Base-by-base conservation (phyloP, 2,329 filamentous ascomycete genomes). In the Hypomyces perniciosus region DNA sequence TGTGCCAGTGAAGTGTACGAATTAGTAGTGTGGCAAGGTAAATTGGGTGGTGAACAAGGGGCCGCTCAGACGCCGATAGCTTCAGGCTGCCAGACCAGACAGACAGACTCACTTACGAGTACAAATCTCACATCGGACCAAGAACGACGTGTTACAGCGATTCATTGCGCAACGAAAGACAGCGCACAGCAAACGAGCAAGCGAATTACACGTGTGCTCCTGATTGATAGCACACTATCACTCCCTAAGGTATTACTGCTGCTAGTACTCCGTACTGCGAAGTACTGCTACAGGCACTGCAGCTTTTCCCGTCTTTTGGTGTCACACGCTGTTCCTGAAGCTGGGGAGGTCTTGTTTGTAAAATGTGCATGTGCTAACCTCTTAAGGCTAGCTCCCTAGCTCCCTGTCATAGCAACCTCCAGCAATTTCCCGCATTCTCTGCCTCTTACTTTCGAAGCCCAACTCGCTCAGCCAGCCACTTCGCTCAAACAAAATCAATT, bases 341-440 rank as follows among this genome's bases (percentile, higher is more conserved):
- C 35, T 38, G 20, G 39, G 39, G n/a, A 27, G 39, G 13, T 20
- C 13, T 26, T 42, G 39, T 28, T 42, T 30, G 27, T 20, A 38
- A n/a, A 30, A n/a, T 8, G 29, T n/a, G 41, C 20, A 4, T 29
- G 27, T 43, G 40, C 57, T 56, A 56, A 35, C 33, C 59, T 49
- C 27, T 46, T 27, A 13, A 51, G 58, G 29, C 54, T 61, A 56
- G 56, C 51, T 39, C 48, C 59, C 54, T 54, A 46, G 54, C 55
- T 57, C 55, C 44, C 56, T 57, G 59, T 63, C 58, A 59, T 60
- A 60, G 58, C 64, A 66, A 61, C 58, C 30, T 46, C 61, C 57
- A 61, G 65, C 63, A 68, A 68, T 69, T 68, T 69, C 67, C 63
- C 65, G 50, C 65, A 64, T 63, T 64, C 59, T 58, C 60, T 53